Evolutionary conservation across 169 alveolate species (phyloP), one percentile per base, ranked within the genome.

Genomic region (Cryptosporidium muris): DNA sequence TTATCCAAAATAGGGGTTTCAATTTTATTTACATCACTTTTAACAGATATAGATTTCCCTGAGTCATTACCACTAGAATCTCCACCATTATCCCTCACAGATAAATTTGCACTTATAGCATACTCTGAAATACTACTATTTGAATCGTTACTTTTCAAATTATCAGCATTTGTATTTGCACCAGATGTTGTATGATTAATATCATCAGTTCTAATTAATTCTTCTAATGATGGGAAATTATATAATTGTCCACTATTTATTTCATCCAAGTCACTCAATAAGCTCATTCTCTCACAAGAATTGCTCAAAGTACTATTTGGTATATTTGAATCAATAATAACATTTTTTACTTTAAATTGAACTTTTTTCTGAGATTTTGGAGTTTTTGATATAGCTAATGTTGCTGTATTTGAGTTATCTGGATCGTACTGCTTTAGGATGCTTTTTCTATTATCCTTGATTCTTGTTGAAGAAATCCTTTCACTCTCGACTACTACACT

Each of bases 351-450:
- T 1, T 68, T 68, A 60, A 74, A 74, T 43, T 74, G 85, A 5
- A 74, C 85, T 38, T 74, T 74, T 64, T 74, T 74, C 7, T 74
- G 85, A 3, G 85, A 74, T 60, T 74, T 74, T 43, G 85, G 85
- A 36, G 85, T 74, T 36, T 74, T 74, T 14, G 60, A 58, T 58
- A 58, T 74, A 9, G 40, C 34, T 51, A 67, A n/a, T 1, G 82
- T 67, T 14, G 74, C n/a, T 16, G 85, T 74, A 47, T 60, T 74
- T 9, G 60, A 48, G 37, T 64, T 25, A 37, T 74, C 85, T 2
- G 68, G 85, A 74, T 74, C 85, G 25, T 74, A 54, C 37, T 74
- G 85, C 40, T 74, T 74, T 9, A 74, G 37, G 54, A 74, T 74
- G n/a, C 85, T 74, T 64, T 74, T 74, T 16, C 85, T 74, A 45